phyloP scores from a whole-genome alignment of 2,329 filamentous ascomycete species.

The Emmonsia crescens region DNA sequence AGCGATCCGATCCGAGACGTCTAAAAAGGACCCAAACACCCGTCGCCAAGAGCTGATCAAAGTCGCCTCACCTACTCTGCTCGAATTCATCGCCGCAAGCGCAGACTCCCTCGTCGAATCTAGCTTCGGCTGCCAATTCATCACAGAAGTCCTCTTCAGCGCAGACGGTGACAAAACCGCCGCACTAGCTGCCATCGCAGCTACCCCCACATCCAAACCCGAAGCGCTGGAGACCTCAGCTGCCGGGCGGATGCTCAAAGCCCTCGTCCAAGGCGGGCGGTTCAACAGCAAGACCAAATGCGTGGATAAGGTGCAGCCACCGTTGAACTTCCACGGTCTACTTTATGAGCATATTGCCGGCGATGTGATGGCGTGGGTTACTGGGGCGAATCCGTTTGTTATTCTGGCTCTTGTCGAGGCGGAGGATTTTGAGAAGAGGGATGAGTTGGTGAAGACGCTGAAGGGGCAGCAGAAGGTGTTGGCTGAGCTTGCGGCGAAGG shows the following conservation, averaged over 20 bases:
- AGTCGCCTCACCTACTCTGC: conserved; percentile 60
- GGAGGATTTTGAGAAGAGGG: conserved; percentile 54
- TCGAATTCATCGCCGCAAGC: conserved; percentile 60
- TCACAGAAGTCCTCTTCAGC: conserved; percentile 70
- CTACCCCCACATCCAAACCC: conserved; percentile 31
- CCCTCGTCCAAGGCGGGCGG: conserved; percentile 75
- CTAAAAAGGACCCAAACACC: conserved; percentile 76
- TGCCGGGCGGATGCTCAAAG: conserved; percentile 79
- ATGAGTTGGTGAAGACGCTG: conserved; percentile 57
- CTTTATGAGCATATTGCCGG: conserved; percentile 69
- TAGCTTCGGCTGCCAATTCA: conserved; percentile 76
- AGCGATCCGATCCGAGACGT: conserved; percentile 68
- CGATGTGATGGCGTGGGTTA: conserved; percentile 74
- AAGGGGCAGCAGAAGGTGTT: conserved; percentile 63
- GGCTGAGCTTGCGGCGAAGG: conserved; percentile 46
- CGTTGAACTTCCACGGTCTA: conserved; percentile 66
- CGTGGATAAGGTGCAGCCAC: conserved; percentile 60
- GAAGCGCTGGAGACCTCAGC: conserved; percentile 51
- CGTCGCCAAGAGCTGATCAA: conserved; percentile 67
- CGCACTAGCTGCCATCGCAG: conserved; percentile 57
- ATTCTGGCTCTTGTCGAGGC: conserved; percentile 72
- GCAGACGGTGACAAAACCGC: conserved; percentile 64
- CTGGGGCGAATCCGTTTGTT: conserved; percentile 74
- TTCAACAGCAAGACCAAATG: conserved; percentile 67
- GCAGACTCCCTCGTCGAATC: conserved; percentile 59